Conservation (phyloP, 495 filamentous ascomycete species). For the Tuber indicum region DNA sequence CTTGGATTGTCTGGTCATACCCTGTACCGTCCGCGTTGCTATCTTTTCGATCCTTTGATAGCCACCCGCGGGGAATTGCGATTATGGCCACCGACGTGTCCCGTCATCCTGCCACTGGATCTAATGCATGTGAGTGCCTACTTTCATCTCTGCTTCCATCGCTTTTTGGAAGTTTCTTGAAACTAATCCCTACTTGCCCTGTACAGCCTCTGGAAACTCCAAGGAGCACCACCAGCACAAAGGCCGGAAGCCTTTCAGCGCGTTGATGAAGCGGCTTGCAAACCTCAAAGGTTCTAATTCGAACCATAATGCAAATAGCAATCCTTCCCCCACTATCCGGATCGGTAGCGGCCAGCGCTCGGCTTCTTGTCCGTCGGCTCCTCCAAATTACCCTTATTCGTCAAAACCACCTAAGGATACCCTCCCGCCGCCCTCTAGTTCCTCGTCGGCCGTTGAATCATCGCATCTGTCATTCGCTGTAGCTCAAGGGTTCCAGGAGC, state of each 20-base stretch:
- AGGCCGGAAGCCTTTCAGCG: slow-evolving; percentile 79
- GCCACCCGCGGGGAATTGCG: neutral
- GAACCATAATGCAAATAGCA: slow-evolving; percentile 11
- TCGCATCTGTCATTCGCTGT: slow-evolving; percentile 24
- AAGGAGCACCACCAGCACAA: slow-evolving; percentile 45
- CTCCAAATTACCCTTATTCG: slow-evolving; percentile 27
- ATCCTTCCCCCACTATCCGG: slow-evolving; percentile 10
- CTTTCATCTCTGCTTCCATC: slow-evolving; percentile 6
- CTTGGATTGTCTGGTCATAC: neutral
- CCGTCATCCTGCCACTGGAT: slow-evolving; percentile 15
- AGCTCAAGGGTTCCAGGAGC: slow-evolving; percentile 12
- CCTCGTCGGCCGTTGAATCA: slow-evolving; percentile 24
- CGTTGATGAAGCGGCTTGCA: slow-evolving; percentile 89
- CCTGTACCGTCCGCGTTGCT: neutral
- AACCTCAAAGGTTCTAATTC: slow-evolving; percentile 56
- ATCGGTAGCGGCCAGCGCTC: slow-evolving; percentile 15
- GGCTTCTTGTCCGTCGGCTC: slow-evolving; percentile 14
- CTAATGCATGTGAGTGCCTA: slow-evolving; percentile 9
- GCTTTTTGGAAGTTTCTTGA: neutral
- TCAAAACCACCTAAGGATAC: slow-evolving; percentile 16
- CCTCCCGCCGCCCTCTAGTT: slow-evolving; percentile 10
- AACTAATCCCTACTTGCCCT: neutral
- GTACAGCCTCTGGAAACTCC: slow-evolving; percentile 3
- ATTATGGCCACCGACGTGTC: slow-evolving; percentile 36
- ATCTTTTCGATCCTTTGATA: neutral